Percentiles rank a stretch among this genome's conserved stretches.
Conservation (phyloP, 768 basidiomycete genomes). For the Daedalea quercina region DNA sequence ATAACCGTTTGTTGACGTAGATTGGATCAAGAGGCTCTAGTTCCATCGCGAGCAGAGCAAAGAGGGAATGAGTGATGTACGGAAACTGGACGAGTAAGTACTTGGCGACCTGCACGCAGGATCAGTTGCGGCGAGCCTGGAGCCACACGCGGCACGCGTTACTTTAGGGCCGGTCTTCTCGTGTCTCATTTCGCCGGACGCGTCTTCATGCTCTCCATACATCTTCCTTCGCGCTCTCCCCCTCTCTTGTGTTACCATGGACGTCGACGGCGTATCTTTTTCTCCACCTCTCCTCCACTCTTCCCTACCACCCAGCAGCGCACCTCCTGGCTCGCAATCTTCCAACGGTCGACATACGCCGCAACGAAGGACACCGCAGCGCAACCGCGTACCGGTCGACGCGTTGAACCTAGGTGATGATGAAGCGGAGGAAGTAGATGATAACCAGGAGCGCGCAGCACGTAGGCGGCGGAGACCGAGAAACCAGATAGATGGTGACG, state of each 20-base stretch:
- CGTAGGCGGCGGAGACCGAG: slow-evolving; percentile 36
- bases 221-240: slow-evolving; percentile 10
- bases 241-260: slow-evolving; percentile 35
- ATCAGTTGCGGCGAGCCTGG: slow-evolving; percentile 1
- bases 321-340: slow-evolving; percentile 31
- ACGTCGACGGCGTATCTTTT: slow-evolving; percentile 43
- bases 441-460: slow-evolving; percentile 20
- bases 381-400: slow-evolving; percentile 23
- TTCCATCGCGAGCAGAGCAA: slow-evolving; percentile 16
- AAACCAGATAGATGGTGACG: slow-evolving; percentile 50
- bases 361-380: slow-evolving; percentile 19
- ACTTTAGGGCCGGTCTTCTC: slow-evolving; percentile 40
- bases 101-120: neutral
- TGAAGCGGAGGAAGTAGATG: slow-evolving; percentile 38
- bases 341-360: slow-evolving; percentile 26
- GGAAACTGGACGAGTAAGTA: neutral
- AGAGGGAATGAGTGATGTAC: neutral
- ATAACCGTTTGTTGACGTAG: slow-evolving; percentile 58
- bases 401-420: slow-evolving; percentile 32
- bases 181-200: slow-evolving; percentile 26
- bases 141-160: slow-evolving; percentile 10
- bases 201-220: slow-evolving; percentile 13
- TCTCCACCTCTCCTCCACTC: slow-evolving; percentile 50
- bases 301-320: slow-evolving; percentile 48
- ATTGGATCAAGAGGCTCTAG: slow-evolving; percentile 61